phyloP scores from a whole-genome alignment of 345 rosid genomes.

The Ceriops tagal region DNA sequence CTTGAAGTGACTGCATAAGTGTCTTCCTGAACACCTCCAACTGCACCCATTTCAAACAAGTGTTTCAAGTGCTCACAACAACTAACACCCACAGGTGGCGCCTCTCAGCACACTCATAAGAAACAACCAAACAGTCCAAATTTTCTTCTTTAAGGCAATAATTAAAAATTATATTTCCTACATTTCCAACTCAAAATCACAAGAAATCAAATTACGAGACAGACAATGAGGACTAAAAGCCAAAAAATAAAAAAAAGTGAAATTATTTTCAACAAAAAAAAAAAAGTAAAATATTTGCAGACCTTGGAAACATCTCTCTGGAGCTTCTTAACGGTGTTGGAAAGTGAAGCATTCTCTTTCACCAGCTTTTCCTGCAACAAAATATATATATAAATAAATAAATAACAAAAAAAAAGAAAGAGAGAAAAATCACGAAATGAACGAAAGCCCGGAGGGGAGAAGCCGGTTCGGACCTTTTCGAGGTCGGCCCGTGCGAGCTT shows the following conservation, averaged over 20 bases:
- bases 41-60: slow-evolving; percentile 36
- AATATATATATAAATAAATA: not conserved
- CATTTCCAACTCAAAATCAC: no score
- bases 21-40: slow-evolving; percentile 89
- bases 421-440: not conserved
- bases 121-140: no score
- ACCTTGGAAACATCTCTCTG: slow-evolving; percentile 95
- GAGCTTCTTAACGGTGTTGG: slow-evolving; percentile 69
- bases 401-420: not conserved
- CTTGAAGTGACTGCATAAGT: slow-evolving; percentile 84
- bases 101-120: not conserved
- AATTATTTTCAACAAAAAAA: not conserved
- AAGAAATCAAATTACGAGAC: no score
- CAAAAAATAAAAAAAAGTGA: not conserved
- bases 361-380: slow-evolving; percentile 61
- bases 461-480: slow-evolving; percentile 51
- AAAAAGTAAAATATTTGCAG: not conserved
- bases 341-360: slow-evolving; percentile 58
- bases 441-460: not conserved
- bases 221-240: no score
- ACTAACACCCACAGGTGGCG: no score
- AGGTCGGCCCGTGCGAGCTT: slow-evolving; percentile 52
- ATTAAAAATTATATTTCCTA: no score
- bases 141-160: no score
- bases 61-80: not conserved